Percentiles rank a stretch among this genome's conserved stretches.
Evolutionary conservation across 306 rosid species (phyloP).

Genomic region (Arachis stenosperma): DNA sequence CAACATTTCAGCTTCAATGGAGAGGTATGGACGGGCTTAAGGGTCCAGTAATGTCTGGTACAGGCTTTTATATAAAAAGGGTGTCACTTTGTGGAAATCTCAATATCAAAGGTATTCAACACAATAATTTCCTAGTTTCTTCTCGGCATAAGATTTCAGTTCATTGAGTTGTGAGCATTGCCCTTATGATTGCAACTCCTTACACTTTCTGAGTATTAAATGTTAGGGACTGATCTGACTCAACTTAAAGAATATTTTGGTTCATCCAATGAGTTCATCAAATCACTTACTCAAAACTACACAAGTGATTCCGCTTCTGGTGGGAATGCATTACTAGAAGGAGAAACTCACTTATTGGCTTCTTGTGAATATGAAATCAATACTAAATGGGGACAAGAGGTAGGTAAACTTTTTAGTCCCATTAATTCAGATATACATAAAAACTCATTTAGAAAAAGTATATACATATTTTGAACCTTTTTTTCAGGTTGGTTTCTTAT

Average conservation of each 20-base stretch:
- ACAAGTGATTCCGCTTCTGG: constrained; percentile 17
- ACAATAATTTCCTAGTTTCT: neutral
- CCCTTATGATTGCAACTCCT: constrained; percentile 1
- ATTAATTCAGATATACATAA: neutral
- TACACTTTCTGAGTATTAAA: constrained; percentile 14
- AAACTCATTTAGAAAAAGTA: constrained; percentile 11
- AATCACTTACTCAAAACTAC: constrained; percentile 42
- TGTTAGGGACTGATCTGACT: constrained; percentile 44
- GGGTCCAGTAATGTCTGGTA: constrained; percentile 68
- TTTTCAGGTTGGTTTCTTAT: constrained; percentile 69
- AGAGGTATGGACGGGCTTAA: constrained; percentile 62
- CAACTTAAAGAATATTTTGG: constrained; percentile 53
- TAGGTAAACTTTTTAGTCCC: constrained; percentile 12
- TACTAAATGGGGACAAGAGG: constrained; percentile 76
- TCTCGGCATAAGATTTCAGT: neutral
- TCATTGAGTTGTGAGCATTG: constrained; percentile 16
- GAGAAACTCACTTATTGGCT: constrained; percentile 55
- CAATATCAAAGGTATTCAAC: constrained; percentile 45
- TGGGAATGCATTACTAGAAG: constrained; percentile 34
- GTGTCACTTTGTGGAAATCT: constrained; percentile 45
- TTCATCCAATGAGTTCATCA: constrained; percentile 61
- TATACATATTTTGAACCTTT: constrained; percentile 15
- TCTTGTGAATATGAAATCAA: constrained; percentile 59
- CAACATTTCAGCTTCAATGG: constrained; percentile 45
- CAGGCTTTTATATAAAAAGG: constrained; percentile 65